Evolutionary conservation across 2,329 filamentous ascomycete genomes (phyloP), one percentile per base, ranked within the genome.

Genomic region (Clonostachys rhizophaga): DNA sequence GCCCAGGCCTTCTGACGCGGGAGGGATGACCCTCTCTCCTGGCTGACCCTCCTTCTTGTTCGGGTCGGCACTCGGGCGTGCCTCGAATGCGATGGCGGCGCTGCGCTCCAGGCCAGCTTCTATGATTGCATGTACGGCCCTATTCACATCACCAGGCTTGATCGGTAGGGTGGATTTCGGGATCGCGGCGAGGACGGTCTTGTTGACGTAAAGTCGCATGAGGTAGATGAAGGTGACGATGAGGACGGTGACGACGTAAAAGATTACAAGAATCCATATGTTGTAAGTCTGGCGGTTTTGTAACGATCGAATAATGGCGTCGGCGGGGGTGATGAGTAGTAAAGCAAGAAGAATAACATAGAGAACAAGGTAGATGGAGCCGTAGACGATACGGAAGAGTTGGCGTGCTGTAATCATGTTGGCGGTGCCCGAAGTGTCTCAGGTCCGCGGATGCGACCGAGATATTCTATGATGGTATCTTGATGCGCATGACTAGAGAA

Each of bases 141-240:
- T 84, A 41, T 79, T 81, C 41, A 96, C 80, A 62, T 96, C 91
- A 53, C 86, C 87, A 62, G 89, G 88, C 56, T 94, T 89, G 52
- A 96, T 76, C 1, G 91, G 91, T 14, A 96, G 80, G 79, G 89
- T 95, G 46, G 81, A 73, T 64, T 92, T 94, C 2, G 94, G 94
- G 49, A 99, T 96, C 5, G 82, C 84, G 16, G 84, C 81, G 9
- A 97, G 76, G 9, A 88, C 83, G 42, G 79, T 87, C 52, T 89
- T 83, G 59, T 89, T 95, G 46, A 92, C 89, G 67, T 92, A 96
- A 17, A 96, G 79, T n/a, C 94, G 79, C 46, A 84, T 81, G 47
- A 84, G 79, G 64, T 95, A 96, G 58, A 96, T 81, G 57, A 95
- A 82, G 41, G 81, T 66, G 40, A 89, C 79, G 46, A 91, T 69